Conservation (phyloP, 805 yeast species). For the Saccharomycopsis sp. region DNA sequence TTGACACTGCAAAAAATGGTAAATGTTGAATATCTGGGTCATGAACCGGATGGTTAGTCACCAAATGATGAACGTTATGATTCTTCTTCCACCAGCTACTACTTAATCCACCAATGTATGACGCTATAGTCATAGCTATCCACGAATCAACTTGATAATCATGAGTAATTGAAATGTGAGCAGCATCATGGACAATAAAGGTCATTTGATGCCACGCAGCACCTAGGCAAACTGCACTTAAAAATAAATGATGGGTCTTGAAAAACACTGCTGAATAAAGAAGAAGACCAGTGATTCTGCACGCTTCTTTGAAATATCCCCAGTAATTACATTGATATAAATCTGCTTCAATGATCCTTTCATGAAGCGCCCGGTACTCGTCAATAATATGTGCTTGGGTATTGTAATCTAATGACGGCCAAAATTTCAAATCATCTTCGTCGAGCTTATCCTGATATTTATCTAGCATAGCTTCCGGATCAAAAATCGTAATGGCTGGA, state of each 20-base stretch:
- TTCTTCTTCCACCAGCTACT: constrained; percentile 94
- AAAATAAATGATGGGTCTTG: constrained; percentile 36
- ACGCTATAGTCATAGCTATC: constrained; percentile 66
- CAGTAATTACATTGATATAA: constrained; percentile 68
- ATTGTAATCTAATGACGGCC: constrained; percentile 60
- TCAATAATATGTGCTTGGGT: constrained; percentile 54
- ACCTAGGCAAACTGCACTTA: constrained; percentile 64
- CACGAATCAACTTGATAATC: constrained; percentile 69
- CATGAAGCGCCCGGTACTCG: constrained; percentile 57
- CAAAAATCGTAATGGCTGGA: constrained; percentile 35
- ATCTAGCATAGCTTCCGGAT: constrained; percentile 47
- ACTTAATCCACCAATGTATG: constrained; percentile 81
- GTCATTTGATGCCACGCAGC: constrained; percentile 85
- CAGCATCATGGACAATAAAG: constrained; percentile 86
- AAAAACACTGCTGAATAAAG: constrained; percentile 43
- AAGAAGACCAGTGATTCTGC: constrained; percentile 52
- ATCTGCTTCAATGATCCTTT: constrained; percentile 46
- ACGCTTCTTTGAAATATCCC: constrained; percentile 62
- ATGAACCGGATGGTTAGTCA: constrained; percentile 89
- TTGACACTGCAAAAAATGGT: constrained; percentile 84
- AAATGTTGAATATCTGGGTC: constrained; percentile 93
- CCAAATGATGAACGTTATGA: constrained; percentile 87
- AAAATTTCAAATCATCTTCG: constrained; percentile 43
- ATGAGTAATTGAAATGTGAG: constrained; percentile 79
- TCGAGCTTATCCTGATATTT: constrained; percentile 53